These are phyloP conservation scores for Globisporangium irregulare DNA, from an alignment of 352 stramenopile genomes.

Conservation along the genomic window DNA sequence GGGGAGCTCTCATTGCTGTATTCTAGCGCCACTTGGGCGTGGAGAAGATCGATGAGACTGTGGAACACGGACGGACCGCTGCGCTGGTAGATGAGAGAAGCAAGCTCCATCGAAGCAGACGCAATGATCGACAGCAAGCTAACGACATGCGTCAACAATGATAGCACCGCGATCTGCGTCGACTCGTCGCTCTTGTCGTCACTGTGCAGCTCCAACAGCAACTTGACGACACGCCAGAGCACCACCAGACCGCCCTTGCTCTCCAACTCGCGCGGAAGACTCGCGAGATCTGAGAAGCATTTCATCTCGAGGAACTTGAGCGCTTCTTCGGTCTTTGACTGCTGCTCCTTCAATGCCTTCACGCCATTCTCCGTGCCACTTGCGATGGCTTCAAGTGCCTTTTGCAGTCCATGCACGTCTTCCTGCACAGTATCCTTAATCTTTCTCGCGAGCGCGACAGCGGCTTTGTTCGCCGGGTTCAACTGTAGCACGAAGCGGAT, in stretches of 20 bases:
- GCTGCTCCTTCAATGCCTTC: constrained; percentile 25
- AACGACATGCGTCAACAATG: constrained; percentile 44
- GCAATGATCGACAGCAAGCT: constrained; percentile 53
- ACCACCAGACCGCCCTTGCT: constrained; percentile 53
- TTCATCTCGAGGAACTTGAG: constrained; percentile 80
- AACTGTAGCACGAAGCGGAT: constrained; percentile 69
- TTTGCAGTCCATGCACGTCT: constrained; percentile 76
- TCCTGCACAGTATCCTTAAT: constrained; percentile 75
- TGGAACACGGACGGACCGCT: constrained; percentile 19
- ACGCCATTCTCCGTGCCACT: constrained; percentile 20
- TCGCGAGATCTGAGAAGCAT: constrained; percentile 49
- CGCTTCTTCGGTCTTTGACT: constrained; percentile 52
- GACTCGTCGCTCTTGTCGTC: constrained; percentile 2
- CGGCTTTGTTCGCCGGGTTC: constrained; percentile 72
- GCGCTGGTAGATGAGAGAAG: constrained; percentile 26
- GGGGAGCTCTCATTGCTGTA: constrained; percentile 30
- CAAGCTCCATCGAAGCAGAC: constrained; percentile 56
- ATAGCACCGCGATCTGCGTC: constrained; percentile 19
- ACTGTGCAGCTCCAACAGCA: constrained; percentile 29
- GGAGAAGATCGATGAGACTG: constrained; percentile 37
- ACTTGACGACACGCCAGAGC: constrained; percentile 43
- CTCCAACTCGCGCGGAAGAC: constrained; percentile 51
- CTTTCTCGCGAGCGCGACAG: constrained; percentile 58
- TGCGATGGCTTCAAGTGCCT: constrained; percentile 61
- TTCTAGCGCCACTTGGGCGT: constrained; percentile 49